Evolutionary conservation across 2,329 filamentous ascomycete species (phyloP).

Genomic region (Pseudohalonectria lignicola): DNA sequence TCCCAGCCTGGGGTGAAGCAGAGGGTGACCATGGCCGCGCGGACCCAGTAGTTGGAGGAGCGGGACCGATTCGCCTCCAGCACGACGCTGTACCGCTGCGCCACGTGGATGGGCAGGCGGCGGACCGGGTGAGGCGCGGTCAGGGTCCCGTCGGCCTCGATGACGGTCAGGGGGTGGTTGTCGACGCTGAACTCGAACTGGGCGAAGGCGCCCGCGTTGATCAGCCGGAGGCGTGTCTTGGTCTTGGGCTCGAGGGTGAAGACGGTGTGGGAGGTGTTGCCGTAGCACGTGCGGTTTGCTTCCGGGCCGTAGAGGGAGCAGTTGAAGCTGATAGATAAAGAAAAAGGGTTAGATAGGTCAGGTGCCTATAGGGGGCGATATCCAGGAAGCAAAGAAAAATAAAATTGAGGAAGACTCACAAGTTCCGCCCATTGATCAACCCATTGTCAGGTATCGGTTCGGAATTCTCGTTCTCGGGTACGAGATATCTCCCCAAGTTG

Average conservation of each 20-base stretch:
- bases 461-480: conserved; percentile 39
- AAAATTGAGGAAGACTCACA: background rate
- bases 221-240: conserved; percentile 42
- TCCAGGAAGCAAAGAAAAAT: background rate
- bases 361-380: background rate
- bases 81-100: conserved; percentile 26
- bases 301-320: conserved; percentile 3
- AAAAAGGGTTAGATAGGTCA: background rate
- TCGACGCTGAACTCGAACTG: conserved; percentile 63
- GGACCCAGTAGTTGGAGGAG: conserved; percentile 21
- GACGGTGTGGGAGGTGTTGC: conserved; percentile 2
- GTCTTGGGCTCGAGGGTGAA: background rate
- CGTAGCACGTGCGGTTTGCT: conserved; percentile 1
- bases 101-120: conserved; percentile 26
- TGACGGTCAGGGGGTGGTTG: conserved; percentile 44
- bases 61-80: conserved; percentile 8
- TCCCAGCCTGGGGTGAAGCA: conserved; percentile 5
- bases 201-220: conserved; percentile 61
- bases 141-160: conserved; percentile 60
- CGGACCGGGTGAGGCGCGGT: conserved; percentile 35
- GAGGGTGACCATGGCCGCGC: conserved; percentile 24
- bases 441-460: conserved; percentile 57
- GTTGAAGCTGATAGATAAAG: conserved; percentile 1
- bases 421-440: conserved; percentile 44
- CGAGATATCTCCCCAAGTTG: conserved; percentile 42